Percentiles rank a stretch among this genome's conserved stretches.
Evolutionary conservation across 2,329 filamentous ascomycete species (phyloP).

Genomic region (Aspergillus brunneoviolaceus): DNA sequence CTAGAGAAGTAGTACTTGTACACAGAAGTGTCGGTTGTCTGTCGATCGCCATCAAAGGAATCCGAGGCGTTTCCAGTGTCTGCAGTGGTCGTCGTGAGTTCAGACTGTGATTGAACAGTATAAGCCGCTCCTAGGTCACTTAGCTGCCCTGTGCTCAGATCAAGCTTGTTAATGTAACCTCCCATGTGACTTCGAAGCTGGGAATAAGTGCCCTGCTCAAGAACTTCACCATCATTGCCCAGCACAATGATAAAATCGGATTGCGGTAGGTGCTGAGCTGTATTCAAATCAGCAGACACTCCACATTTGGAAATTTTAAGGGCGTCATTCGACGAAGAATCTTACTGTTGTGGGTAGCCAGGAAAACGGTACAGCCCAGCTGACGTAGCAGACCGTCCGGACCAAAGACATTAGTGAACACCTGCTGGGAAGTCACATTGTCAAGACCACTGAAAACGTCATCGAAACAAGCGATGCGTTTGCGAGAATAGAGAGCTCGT

Average conservation of each 20-base stretch:
- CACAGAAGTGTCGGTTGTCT: constrained; percentile 18
- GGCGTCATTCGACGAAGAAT: too few relatives aligned
- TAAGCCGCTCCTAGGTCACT: not conserved
- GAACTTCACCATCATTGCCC: constrained; percentile 26
- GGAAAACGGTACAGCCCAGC: constrained; percentile 42
- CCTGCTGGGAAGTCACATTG: constrained; percentile 36
- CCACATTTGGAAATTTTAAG: too few relatives aligned
- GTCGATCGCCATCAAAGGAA: not conserved
- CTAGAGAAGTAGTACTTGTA: constrained; percentile 24
- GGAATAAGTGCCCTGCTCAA: constrained; percentile 39
- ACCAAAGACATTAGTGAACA: constrained; percentile 43
- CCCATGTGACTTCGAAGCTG: constrained; percentile 14
- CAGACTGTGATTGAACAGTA: not conserved
- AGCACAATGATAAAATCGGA: constrained; percentile 47
- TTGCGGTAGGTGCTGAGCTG: constrained; percentile 34
- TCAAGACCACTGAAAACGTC: constrained; percentile 46
- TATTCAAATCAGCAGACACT: too few relatives aligned
- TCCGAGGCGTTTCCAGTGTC: not conserved
- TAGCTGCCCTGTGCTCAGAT: not conserved
- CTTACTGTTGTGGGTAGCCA: constrained; percentile 42
- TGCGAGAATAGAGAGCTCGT: constrained; percentile 44
- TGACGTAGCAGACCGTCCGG: constrained; percentile 44
- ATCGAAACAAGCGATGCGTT: constrained; percentile 44
- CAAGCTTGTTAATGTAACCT: not conserved
- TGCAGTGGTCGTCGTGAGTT: not conserved